These are phyloP conservation scores for Leishmania major DNA, from an alignment of 208 protist species.

Conservation along the genomic window DNA sequence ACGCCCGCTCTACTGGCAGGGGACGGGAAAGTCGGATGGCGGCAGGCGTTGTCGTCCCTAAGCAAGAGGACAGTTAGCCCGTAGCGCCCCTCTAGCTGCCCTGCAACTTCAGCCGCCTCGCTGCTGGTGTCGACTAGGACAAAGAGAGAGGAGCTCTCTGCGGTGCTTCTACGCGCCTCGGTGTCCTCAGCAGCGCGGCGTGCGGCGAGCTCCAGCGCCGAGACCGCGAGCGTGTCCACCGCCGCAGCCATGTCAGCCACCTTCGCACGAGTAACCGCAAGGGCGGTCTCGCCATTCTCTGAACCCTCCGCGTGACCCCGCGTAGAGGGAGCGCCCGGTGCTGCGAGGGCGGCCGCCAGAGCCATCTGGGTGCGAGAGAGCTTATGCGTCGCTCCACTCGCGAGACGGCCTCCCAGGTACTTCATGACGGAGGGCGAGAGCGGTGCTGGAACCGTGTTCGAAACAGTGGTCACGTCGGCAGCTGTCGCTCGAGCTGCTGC, in stretches of 20 bases:
- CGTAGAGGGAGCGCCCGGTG: not conserved
- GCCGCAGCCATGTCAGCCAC: constrained; percentile 16
- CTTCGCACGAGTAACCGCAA: constrained; percentile 41
- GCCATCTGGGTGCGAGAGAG: constrained; percentile 27
- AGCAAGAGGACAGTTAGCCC: constrained; percentile 35
- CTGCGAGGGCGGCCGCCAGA: constrained; percentile 22
- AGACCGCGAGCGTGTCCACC: constrained; percentile 28
- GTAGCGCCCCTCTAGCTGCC: constrained; percentile 33
- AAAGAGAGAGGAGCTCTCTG: constrained; percentile 31
- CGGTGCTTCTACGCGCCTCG: not conserved
- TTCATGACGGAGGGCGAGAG: constrained; percentile 20
- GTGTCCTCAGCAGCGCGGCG: not conserved
- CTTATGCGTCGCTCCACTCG: constrained; percentile 14
- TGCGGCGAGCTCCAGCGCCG: constrained; percentile 40
- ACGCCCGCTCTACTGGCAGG: not conserved
- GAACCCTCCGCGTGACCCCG: not conserved
- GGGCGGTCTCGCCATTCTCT: not conserved
- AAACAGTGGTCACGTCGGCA: not conserved
- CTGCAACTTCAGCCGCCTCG: constrained; percentile 22
- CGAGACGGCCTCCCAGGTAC: constrained; percentile 20
- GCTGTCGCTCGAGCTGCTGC: not conserved
- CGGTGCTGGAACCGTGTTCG: not conserved
- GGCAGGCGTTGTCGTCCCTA: constrained; percentile 8
- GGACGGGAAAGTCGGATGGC: constrained; percentile 24
- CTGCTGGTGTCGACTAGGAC: constrained; percentile 46